Evolutionary conservation across 2,329 filamentous ascomycete species (phyloP).

Genomic region (Fusarium sp.): DNA sequence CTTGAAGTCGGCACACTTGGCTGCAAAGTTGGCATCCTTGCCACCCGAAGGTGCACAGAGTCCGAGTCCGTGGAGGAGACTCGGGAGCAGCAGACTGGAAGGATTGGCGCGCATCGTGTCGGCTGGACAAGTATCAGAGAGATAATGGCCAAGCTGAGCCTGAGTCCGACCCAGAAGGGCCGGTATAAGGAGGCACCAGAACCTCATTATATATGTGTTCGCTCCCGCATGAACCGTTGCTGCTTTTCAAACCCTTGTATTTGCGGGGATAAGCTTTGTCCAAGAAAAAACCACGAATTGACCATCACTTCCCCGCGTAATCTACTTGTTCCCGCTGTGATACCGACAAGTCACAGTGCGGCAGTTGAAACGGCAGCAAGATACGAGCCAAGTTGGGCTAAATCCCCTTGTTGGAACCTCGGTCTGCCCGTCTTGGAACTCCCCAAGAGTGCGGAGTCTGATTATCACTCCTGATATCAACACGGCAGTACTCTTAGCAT

Average conservation of each 20-base stretch:
- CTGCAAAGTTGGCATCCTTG: slow-evolving; percentile 11
- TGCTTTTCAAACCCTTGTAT: background rate
- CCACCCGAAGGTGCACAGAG: slow-evolving; percentile 5
- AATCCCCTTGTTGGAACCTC: slow-evolving; percentile 17
- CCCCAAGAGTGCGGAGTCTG: background rate
- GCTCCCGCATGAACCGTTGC: slow-evolving; percentile 17
- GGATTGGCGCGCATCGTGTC: slow-evolving; percentile 15
- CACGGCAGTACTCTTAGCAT: no score
- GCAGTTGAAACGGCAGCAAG: slow-evolving; percentile 13
- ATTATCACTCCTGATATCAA: no score
- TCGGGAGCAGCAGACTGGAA: slow-evolving; percentile 8
- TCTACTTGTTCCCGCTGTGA: no score
- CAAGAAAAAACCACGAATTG: background rate
- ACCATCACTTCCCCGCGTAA: slow-evolving; percentile 9
- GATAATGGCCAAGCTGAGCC: background rate
- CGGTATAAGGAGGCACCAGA: background rate
- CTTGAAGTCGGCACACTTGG: slow-evolving; percentile 25
- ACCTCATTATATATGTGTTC: slow-evolving; percentile 14
- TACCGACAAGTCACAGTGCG: background rate
- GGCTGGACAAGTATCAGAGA: slow-evolving; percentile 4
- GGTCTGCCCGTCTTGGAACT: slow-evolving; percentile 19
- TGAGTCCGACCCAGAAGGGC: background rate
- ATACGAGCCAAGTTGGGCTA: background rate
- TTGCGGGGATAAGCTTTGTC: background rate
- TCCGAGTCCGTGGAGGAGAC: slow-evolving; percentile 18